Base-by-base conservation (phyloP, 345 rosid genomes). In the Lepidium africanum region DNA sequence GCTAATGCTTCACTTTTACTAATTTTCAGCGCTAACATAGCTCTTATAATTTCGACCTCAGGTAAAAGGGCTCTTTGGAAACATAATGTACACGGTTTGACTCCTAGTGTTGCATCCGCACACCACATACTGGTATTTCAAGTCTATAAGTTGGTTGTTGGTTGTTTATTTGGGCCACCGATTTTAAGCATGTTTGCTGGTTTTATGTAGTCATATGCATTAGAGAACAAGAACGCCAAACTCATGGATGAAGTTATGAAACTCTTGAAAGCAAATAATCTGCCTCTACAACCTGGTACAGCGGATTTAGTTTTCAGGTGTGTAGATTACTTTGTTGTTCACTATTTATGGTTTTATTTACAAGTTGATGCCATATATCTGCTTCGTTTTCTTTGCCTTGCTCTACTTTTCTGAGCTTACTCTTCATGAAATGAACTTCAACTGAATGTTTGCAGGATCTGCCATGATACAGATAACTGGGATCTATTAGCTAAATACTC, bases 231-330 rank as follows among this genome's bases (percentile, higher is more conserved):
- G 77, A 85, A 93, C 70, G 50, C 72, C 30, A 53, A 76, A 68
- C 82, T 90, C 58, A 79, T 88, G 96, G 85, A 71, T 51, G 90
- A 88, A 14, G 76, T 87, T 1, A 82, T 90, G 92, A 70, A 76
- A 54, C 89, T 87, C 46, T 9, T 88, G 79, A 88, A 82, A 52
- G 63, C 13, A 55, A 90, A 87, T 71, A 53, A 70, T 66, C 63
- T 90, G 50, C 85, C 86, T 12, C 54, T 86, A 62, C 96, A 85
- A 71, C 88, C 97, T 30, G 87, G 98, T 33, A 90, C 96, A 10
- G 90, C 92, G 2, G 98, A 90, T 76, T 77, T 84, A 63, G 87
- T 93, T 75, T 83, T 81, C 81, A 85, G 97, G 97, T 88, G 32
- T 30, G 56, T 72, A 33, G 12, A 36, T 25, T 17, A 17, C 33